Evolutionary conservation across 306 rosid species (phyloP).

Genomic region (Betula pendula): DNA sequence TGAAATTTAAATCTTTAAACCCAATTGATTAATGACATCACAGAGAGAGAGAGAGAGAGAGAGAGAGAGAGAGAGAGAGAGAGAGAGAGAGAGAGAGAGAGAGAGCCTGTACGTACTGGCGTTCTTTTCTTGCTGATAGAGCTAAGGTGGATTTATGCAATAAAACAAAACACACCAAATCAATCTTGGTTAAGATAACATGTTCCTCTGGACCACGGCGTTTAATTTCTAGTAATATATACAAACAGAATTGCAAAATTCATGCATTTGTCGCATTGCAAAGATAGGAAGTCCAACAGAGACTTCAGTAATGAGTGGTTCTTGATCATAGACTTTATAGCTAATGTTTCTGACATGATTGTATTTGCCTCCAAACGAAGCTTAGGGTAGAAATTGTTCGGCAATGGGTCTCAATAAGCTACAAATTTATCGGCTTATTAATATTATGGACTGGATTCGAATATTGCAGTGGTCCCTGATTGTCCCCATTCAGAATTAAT

Average conservation of each 20-base stretch:
- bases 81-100: neutral
- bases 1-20: neutral
- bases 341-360: constrained; percentile 17
- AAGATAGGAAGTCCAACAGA: constrained; percentile 17
- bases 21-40: constrained; percentile 7
- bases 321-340: neutral
- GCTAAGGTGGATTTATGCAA: constrained; percentile 8
- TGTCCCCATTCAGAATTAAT: neutral
- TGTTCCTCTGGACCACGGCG: constrained; percentile 46
- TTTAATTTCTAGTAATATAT: constrained; percentile 28
- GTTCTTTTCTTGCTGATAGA: neutral
- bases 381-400: neutral
- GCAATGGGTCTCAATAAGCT: neutral
- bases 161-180: constrained; percentile 7
- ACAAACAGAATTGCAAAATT: constrained; percentile 15
- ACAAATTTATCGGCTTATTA: neutral
- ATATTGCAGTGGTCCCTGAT: constrained; percentile 17
- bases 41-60: neutral
- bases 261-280: constrained; percentile 38
- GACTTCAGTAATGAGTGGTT: constrained; percentile 7
- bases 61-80: neutral
- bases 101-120: neutral
- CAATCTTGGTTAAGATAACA: constrained; percentile 14
- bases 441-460: constrained; percentile 9
- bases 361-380: neutral